A percentile compares a stretch with the other conserved stretches of the same genome.
Conservation (phyloP, 768 basidiomycete genomes). For the Rossbeevera mucosa region DNA sequence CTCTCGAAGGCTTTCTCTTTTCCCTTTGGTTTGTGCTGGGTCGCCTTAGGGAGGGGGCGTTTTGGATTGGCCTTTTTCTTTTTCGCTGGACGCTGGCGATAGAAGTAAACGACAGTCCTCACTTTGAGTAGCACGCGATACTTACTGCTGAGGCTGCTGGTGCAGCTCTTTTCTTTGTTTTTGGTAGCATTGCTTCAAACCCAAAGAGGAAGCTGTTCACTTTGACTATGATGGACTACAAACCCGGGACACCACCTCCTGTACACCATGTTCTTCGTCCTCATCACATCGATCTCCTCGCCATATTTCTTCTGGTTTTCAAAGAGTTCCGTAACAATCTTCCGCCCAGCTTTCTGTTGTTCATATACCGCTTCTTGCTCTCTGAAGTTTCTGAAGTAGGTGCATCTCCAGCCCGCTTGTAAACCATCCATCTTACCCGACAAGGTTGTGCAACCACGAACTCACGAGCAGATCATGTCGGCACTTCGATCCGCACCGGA, state of each 20-base stretch:
- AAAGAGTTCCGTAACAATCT: conserved; percentile 55
- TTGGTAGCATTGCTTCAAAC: conserved; percentile 23
- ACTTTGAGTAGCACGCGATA: background rate
- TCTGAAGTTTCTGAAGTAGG: conserved; percentile 67
- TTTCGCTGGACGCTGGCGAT: conserved; percentile 46
- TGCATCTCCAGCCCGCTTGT: background rate
- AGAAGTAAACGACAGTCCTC: background rate
- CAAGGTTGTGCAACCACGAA: conserved; percentile 62
- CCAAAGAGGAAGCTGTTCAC: conserved; percentile 25
- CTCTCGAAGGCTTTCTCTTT: conserved; percentile 62
- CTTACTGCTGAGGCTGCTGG: conserved; percentile 28
- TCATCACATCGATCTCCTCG: conserved; percentile 70
- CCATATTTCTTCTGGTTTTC: conserved; percentile 57
- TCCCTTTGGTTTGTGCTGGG: conserved; percentile 38
- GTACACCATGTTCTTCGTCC: conserved; percentile 66
- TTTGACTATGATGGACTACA: conserved; percentile 29
- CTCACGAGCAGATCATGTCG: conserved; percentile 46
- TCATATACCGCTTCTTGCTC: conserved; percentile 62
- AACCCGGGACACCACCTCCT: conserved; percentile 49
- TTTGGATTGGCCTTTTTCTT: conserved; percentile 50
- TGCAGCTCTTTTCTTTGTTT: conserved; percentile 32
- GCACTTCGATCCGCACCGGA: conserved; percentile 44
- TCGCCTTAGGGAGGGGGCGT: conserved; percentile 14
- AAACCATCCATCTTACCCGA: conserved; percentile 1
- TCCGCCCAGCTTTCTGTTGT: conserved; percentile 54